These are phyloP conservation scores for Globisporangium paddicum DNA, from an alignment of 352 stramenopile species.

Conservation along the genomic window DNA sequence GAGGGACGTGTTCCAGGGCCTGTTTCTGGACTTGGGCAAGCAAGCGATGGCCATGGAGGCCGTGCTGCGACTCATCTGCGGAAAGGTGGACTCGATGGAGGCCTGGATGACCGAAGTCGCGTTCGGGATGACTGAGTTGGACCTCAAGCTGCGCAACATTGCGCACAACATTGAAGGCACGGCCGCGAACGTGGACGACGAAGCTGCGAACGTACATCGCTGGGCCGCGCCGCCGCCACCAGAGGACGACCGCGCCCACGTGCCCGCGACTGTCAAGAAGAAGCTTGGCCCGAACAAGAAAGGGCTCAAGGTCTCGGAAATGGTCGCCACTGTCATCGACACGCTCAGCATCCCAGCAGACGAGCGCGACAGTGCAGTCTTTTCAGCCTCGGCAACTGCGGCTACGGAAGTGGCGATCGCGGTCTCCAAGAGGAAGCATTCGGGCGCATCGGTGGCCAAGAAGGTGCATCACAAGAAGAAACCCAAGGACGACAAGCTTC, in stretches of 20 bases:
- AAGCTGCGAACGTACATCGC: constrained; percentile 27
- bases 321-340: constrained; percentile 61
- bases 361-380: constrained; percentile 3
- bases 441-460: too few species aligned
- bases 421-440: too few species aligned
- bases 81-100: constrained; percentile 73
- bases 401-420: neutral
- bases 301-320: constrained; percentile 47
- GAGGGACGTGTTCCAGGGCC: constrained; percentile 55
- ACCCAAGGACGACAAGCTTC: constrained; percentile 17
- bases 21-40: constrained; percentile 69
- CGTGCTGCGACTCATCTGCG: constrained; percentile 61
- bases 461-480: constrained; percentile 21
- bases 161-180: constrained; percentile 82
- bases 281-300: constrained; percentile 50
- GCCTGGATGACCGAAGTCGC: constrained; percentile 68
- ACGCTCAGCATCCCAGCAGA: constrained; percentile 22
- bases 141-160: constrained; percentile 72
- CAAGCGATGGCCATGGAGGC: constrained; percentile 74
- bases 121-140: constrained; percentile 70
- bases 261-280: constrained; percentile 34
- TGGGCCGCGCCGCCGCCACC: constrained; percentile 39
- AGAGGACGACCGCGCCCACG: neutral
- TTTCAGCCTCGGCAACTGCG: neutral
- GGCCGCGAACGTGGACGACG: constrained; percentile 52